Evolutionary conservation across 495 filamentous ascomycete genomes (phyloP).

Genomic region (Penicillium taxi): DNA sequence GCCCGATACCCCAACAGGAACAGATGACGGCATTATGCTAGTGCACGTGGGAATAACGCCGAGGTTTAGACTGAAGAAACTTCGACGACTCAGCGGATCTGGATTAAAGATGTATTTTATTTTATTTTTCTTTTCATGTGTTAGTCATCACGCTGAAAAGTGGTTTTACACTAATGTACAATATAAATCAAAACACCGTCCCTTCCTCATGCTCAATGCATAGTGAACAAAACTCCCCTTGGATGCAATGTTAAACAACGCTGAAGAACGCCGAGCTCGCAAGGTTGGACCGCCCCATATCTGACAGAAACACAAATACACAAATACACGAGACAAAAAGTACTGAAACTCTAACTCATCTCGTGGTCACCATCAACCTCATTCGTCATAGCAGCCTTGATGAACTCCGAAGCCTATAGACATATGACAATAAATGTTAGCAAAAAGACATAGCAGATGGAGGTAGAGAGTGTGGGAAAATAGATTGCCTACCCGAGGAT

Average conservation of each 20-base stretch:
- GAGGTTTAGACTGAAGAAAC: too few relatives aligned
- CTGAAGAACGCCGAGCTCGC: conserved; percentile 19
- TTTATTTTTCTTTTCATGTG: too few relatives aligned
- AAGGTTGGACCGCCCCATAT: conserved; percentile 9
- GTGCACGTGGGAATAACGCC: too few relatives aligned
- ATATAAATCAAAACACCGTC: conserved; percentile 26
- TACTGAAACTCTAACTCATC: conserved; percentile 31
- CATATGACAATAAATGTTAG: too few relatives aligned
- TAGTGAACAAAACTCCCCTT: conserved; percentile 30
- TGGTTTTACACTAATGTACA: conserved; percentile 40
- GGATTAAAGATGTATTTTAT: too few relatives aligned
- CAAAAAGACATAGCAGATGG: neutral
- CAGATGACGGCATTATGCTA: too few relatives aligned
- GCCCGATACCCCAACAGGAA: too few relatives aligned
- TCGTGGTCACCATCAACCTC: conserved; percentile 76
- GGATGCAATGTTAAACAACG: conserved; percentile 32
- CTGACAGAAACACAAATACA: conserved; percentile 7
- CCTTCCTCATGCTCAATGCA: conserved; percentile 23
- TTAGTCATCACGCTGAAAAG: conserved; percentile 8
- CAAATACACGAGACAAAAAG: conserved; percentile 5
- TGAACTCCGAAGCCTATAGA: conserved; percentile 71
- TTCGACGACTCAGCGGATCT: too few relatives aligned
- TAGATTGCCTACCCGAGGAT: conserved; percentile 72
- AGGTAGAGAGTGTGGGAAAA: neutral
- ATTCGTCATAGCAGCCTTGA: conserved; percentile 87